phyloP scores from a whole-genome alignment of 768 basidiomycete species.

The Tylopilus subfusipes region DNA sequence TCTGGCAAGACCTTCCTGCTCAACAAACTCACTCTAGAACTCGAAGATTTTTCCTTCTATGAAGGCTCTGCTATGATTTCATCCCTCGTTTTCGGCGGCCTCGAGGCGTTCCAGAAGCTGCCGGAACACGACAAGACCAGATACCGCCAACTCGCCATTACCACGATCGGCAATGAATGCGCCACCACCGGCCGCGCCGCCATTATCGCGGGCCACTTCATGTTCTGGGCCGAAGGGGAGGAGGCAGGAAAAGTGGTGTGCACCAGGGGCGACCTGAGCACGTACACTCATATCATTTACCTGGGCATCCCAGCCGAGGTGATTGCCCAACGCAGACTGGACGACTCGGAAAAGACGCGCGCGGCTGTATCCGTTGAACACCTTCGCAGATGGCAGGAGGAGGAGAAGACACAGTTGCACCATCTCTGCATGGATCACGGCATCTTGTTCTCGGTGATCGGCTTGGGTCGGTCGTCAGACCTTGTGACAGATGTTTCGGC shows the following conservation, averaged over 20 bases:
- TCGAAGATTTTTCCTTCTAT: constrained; percentile 13
- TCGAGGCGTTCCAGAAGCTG: constrained; percentile 12
- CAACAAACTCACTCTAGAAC: constrained; percentile 10
- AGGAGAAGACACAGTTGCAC: constrained; percentile 13
- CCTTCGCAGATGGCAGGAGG: constrained; percentile 15
- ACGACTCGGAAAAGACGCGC: constrained; percentile 7
- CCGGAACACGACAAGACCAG: constrained; percentile 12
- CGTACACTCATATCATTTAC: constrained; percentile 16
- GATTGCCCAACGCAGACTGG: constrained; percentile 14
- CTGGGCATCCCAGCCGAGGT: constrained; percentile 9
- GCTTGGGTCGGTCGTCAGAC: constrained; percentile 8
- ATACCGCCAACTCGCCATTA: constrained; percentile 12
- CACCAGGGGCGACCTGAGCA: constrained; percentile 14
- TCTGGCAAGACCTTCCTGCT: constrained; percentile 15
- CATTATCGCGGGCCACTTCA: constrained; percentile 13
- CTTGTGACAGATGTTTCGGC: constrained; percentile 13
- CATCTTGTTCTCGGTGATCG: constrained; percentile 13
- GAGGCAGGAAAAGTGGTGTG: constrained; percentile 16
- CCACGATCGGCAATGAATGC: constrained; percentile 10
- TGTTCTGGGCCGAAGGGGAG: constrained; percentile 16
- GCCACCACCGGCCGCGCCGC: constrained; percentile 7
- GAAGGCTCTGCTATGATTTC: constrained; percentile 13
- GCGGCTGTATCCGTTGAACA: constrained; percentile 9
- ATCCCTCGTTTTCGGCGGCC: constrained; percentile 11
- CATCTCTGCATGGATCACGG: constrained; percentile 15